A percentile compares a stretch with the other conserved stretches of the same genome.
Evolutionary conservation across 768 basidiomycete species (phyloP).

Genomic region (Auricularia cornea): DNA sequence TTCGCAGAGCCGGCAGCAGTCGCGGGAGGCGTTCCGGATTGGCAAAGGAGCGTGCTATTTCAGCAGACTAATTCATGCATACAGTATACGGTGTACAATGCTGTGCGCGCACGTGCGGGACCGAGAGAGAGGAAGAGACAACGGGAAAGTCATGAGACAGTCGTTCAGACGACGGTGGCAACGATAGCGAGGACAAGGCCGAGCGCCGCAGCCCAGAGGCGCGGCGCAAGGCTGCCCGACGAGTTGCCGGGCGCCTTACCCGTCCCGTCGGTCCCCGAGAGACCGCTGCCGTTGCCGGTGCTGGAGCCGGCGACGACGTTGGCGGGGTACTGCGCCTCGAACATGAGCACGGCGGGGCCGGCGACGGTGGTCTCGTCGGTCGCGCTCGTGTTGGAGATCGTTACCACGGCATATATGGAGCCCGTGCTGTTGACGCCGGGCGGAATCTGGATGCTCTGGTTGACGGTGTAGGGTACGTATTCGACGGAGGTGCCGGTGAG

Average conservation of each 20-base stretch:
- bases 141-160: background rate
- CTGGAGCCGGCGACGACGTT: background rate
- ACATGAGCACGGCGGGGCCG: background rate
- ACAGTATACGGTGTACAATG: background rate
- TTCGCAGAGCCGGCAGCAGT: too few species aligned
- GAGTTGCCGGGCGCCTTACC: background rate
- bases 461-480: slow-evolving; percentile 22
- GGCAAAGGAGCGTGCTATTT: too few species aligned
- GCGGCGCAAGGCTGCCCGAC: background rate
- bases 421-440: slow-evolving; percentile 17
- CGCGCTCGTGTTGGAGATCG: slow-evolving; percentile 21
- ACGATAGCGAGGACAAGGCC: background rate
- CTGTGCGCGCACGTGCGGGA: background rate
- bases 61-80: too few species aligned
- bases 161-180: background rate
- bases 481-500: slow-evolving; percentile 27
- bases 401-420: slow-evolving; percentile 31
- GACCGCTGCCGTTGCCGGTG: background rate
- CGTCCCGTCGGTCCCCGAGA: background rate
- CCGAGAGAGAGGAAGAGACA: background rate
- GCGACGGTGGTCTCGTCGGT: slow-evolving; percentile 34
- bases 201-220: background rate
- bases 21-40: too few species aligned
- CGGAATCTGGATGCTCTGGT: slow-evolving; percentile 18
- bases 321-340: background rate